phyloP scores from a whole-genome alignment of 805 yeast species.

The Nakazawaea populi region DNA sequence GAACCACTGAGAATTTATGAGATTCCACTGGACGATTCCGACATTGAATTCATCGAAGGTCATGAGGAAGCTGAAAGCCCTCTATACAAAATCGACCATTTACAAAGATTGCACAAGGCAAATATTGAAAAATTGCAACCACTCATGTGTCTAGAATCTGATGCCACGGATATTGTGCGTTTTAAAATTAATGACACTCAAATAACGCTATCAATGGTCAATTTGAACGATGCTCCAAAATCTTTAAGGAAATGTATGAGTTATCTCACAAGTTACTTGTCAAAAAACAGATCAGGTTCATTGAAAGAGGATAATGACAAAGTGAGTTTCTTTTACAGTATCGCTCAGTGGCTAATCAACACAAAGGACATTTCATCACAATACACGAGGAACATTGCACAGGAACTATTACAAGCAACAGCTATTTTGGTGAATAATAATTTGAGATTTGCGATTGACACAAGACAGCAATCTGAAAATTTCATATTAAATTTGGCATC shows the following conservation, averaged over 20 bases:
- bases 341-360: not conserved
- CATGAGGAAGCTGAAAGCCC: not conserved
- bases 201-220: not conserved
- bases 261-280: not conserved
- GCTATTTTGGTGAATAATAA: not conserved
- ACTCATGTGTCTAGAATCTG: not conserved
- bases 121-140: not conserved
- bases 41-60: not conserved
- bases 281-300: not conserved
- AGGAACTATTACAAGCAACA: not conserved
- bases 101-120: not conserved
- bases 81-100: slow-evolving; percentile 19
- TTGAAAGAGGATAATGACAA: not conserved
- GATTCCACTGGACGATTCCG: not conserved
- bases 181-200: not conserved
- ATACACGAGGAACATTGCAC: not conserved
- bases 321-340: not conserved
- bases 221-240: not conserved
- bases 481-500: not conserved
- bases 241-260: not conserved
- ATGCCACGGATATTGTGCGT: not conserved
- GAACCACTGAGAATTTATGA: slow-evolving; percentile 1
- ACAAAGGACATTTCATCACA: not conserved
- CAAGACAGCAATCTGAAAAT: not conserved
- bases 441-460: not conserved